Conservation (phyloP, 169 alveolate genomes). For the Theileria parva region DNA sequence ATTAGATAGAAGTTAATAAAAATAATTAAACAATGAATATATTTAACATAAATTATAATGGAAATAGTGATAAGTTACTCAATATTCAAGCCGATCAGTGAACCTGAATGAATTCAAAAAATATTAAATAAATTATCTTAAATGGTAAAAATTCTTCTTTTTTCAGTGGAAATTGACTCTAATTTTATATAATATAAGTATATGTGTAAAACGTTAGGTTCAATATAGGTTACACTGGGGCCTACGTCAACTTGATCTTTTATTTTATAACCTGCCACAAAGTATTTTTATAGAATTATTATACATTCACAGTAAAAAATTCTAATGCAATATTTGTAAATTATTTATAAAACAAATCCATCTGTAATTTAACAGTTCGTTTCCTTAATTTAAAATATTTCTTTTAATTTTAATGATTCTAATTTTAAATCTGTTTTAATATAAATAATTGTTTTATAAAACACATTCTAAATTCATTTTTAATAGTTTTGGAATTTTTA, state of each 20-base stretch:
- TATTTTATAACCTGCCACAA: not conserved
- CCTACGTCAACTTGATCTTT: not conserved
- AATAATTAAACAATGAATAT: too few species aligned
- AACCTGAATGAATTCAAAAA: not conserved
- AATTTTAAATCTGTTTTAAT: slow-evolving; percentile 1
- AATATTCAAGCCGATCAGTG: not conserved
- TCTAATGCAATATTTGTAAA: not conserved
- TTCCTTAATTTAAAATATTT: not conserved
- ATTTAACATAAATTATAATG: not conserved
- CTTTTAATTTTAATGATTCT: slow-evolving; percentile 17
- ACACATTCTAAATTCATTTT: not conserved
- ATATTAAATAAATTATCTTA: too few species aligned
- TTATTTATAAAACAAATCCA: not conserved
- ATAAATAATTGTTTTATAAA: not conserved
- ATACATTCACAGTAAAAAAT: not conserved
- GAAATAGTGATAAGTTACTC: not conserved
- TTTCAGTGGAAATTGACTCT: not conserved
- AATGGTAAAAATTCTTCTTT: too few species aligned
- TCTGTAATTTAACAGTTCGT: slow-evolving; percentile 2
- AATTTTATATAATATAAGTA: not conserved
- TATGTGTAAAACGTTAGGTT: not conserved
- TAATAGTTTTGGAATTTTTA: not conserved
- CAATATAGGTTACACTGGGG: slow-evolving; percentile 2
- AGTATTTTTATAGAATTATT: slow-evolving; percentile 1
- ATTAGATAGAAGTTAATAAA: not conserved